These are phyloP conservation scores for Aegilops speltoides DNA, from an alignment of 176 grass and related monocot genomes.

Conservation along the genomic window DNA sequence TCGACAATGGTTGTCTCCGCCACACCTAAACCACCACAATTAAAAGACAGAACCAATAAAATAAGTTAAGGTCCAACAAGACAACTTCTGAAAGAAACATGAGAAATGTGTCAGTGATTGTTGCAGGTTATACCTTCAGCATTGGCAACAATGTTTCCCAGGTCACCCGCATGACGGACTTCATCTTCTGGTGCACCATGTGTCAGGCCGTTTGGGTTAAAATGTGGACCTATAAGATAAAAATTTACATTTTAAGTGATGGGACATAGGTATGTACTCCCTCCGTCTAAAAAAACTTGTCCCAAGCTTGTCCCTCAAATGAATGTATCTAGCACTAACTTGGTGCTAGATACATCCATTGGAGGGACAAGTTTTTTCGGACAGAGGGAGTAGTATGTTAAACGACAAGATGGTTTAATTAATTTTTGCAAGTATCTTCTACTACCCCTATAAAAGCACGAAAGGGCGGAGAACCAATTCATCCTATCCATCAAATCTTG, in stretches of 20 bases:
- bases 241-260: slow-evolving; percentile 13
- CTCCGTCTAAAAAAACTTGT: too few species aligned
- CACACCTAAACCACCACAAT: slow-evolving; percentile 59
- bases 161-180: slow-evolving; percentile 84
- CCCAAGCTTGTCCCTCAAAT: too few species aligned
- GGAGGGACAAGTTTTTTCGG: too few species aligned
- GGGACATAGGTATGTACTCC: not conserved
- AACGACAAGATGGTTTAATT: not conserved
- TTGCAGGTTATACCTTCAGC: slow-evolving; percentile 52
- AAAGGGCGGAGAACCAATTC: too few species aligned
- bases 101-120: not conserved
- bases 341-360: too few species aligned
- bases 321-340: too few species aligned
- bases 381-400: not conserved
- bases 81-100: slow-evolving; percentile 1
- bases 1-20: slow-evolving; percentile 86
- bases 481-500: too few species aligned
- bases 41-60: slow-evolving; percentile 28
- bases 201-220: slow-evolving; percentile 70
- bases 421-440: not conserved
- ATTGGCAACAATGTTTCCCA: slow-evolving; percentile 89
- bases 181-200: slow-evolving; percentile 84
- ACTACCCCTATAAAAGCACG: too few species aligned
- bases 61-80: slow-evolving; percentile 5
- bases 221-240: slow-evolving; percentile 69